Conservation (phyloP, 2,329 filamentous ascomycete species). For the Alternaria triticimaculans region DNA sequence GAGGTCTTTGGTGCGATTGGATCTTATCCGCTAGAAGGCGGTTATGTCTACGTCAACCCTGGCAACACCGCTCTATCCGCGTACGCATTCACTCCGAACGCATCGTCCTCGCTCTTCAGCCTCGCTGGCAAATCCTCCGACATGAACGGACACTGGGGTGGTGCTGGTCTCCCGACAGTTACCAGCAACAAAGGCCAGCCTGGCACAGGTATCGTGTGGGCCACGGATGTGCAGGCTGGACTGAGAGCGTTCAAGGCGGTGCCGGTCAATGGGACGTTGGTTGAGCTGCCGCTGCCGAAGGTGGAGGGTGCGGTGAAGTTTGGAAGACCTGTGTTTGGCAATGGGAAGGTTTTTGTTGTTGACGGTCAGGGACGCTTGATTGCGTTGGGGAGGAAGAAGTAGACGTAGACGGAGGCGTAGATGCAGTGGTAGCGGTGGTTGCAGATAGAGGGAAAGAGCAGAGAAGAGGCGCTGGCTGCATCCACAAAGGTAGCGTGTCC, state of each 20-base stretch:
- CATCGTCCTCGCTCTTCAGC: constrained; percentile 30
- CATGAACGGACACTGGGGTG: constrained; percentile 33
- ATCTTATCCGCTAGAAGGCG: constrained; percentile 34
- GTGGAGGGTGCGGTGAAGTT: constrained; percentile 51
- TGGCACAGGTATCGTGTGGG: constrained; percentile 43
- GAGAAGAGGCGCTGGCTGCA: neutral
- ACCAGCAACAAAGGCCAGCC: constrained; percentile 49
- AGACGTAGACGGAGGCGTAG: neutral
- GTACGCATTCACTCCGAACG: constrained; percentile 32
- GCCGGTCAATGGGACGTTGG: constrained; percentile 47
- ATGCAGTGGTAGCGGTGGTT: neutral
- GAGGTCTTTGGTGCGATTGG: constrained; percentile 31
- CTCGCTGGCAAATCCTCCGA: constrained; percentile 36
- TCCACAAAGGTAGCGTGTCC: constrained; percentile 9
- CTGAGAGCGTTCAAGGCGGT: constrained; percentile 52
- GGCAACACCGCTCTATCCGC: constrained; percentile 35
- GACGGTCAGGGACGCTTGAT: constrained; percentile 22
- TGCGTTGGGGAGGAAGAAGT: constrained; percentile 7
- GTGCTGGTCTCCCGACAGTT: constrained; percentile 45
- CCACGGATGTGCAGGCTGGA: constrained; percentile 50
- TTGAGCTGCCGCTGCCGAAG: constrained; percentile 46
- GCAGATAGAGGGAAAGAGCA: neutral
- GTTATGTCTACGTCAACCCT: constrained; percentile 41
- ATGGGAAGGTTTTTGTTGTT: constrained; percentile 34
- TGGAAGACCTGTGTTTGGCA: constrained; percentile 51